Base-by-base conservation (phyloP, 768 basidiomycete genomes). In the Lactarius quietus region DNA sequence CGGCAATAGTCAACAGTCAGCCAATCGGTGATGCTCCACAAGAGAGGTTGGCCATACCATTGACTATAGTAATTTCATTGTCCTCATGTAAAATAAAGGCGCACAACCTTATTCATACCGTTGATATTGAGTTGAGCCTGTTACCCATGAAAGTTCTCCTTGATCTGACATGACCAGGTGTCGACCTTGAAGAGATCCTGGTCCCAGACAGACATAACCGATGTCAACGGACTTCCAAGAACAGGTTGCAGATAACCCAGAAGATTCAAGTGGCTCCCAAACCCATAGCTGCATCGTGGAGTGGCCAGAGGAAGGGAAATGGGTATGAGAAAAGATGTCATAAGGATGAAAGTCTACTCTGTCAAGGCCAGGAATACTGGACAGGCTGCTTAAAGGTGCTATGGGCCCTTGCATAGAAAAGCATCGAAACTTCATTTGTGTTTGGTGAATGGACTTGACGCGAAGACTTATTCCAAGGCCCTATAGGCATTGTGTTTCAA, bases 381-480 rank as follows among this genome's bases (percentile, higher is more conserved):
- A 31, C 12, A 29, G 57, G n/a, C 6, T 31, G 29, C 20, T 6
- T 29, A 58, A 41, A 45, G n/a, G n/a, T n/a, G 41, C 28, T 7
- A n/a, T 58, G n/a, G 57, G 31, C 43, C 57, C 57, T n/a, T 31
- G 7, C n/a, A 58, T 18, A n/a, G 31, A 4, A 41, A 58, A 58
- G 28, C 41, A 58, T 41, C 41, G 29, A 6, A 29, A 58, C 57
- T 45, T 58, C 20, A 58, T 14, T 18, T 58, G 39, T 20, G 23
- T 31, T 18, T n/a, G 18, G 26, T 28, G 6, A 18, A 45, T 14
- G 7, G 57, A 6, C 28, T 28, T 31, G 29, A 18, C 31, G 29
- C 33, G 29, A 45, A 58, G 18, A 33, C 8, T 58, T n/a, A 58
- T 45, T 39, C 57, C 57, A 58, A 58, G 39, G 17, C 43, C 57